phyloP scores from a whole-genome alignment of 2,329 filamentous ascomycete genomes.

The Arthrobotrys sphaeroides region DNA sequence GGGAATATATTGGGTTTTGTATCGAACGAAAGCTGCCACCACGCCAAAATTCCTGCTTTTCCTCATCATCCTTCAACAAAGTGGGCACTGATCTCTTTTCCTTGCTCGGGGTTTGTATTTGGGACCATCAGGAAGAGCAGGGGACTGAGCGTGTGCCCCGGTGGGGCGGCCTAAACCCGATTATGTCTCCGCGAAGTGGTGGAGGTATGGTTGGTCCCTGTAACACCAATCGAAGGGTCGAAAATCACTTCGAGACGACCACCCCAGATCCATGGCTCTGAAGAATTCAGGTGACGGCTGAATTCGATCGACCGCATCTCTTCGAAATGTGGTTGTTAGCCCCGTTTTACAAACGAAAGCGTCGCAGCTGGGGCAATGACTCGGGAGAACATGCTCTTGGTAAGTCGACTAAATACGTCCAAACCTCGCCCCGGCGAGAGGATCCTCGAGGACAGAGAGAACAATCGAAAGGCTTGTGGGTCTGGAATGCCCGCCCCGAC shows the following conservation, averaged over 20 bases:
- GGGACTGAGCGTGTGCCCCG: constrained; percentile 22
- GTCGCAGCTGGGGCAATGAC: background rate
- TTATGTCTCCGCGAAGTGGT: background rate
- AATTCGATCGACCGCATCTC: background rate
- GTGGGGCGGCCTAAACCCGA: constrained; percentile 14
- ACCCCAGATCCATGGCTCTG: constrained; percentile 3
- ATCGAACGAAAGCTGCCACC: background rate
- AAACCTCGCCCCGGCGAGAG: background rate
- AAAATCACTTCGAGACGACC: constrained; percentile 11
- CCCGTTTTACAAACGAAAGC: background rate
- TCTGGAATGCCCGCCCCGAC: background rate
- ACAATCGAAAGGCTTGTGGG: background rate
- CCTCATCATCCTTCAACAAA: background rate
- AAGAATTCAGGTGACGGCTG: background rate
- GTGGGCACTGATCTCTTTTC: background rate
- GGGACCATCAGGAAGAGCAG: background rate
- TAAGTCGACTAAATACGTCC: background rate
- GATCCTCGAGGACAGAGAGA: too few relatives aligned
- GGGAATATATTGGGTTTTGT: constrained; percentile 18
- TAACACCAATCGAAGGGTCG: constrained; percentile 2
- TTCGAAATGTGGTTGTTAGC: background rate
- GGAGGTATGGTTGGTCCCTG: constrained; percentile 6
- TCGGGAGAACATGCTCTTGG: background rate
- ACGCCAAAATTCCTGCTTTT: background rate
- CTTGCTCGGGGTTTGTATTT: background rate